Conservation (phyloP, 345 rosid genomes). For the Erysimum cheiranthoides region DNA sequence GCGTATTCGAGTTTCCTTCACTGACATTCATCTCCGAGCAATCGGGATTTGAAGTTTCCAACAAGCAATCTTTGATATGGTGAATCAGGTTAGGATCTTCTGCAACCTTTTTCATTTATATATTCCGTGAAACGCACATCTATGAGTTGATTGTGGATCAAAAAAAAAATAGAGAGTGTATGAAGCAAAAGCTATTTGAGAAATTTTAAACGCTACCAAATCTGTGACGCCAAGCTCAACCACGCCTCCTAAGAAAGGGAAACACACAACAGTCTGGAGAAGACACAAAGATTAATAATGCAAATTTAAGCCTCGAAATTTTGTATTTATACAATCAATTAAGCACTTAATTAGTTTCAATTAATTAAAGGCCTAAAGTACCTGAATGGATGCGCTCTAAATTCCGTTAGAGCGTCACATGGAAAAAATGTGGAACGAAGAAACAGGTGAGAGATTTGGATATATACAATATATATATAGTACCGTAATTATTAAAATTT, state of each 20-base stretch:
- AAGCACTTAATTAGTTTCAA: not conserved
- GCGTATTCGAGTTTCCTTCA: constrained; percentile 6
- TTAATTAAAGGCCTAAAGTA: constrained; percentile 29
- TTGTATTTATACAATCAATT: not conserved
- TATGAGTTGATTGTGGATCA: not conserved
- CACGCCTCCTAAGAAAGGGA: constrained; percentile 74
- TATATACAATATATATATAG: not conserved
- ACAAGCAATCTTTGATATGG: constrained; percentile 67
- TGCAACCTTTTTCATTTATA: constrained; percentile 48
- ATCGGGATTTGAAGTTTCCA: constrained; percentile 64
- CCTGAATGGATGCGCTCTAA: constrained; percentile 93
- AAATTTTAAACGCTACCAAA: constrained; percentile 50
- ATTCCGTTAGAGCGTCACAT: constrained; percentile 3
- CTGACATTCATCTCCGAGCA: constrained; percentile 43
- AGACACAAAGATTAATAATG: constrained; percentile 3
- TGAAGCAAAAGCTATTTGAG: not conserved
- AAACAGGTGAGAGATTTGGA: not conserved
- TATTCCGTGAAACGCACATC: constrained; percentile 9
- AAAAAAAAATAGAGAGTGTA: not conserved
- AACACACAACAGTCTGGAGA: constrained; percentile 78
- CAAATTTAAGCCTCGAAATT: not conserved
- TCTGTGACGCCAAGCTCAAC: constrained; percentile 79
- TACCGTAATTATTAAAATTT: not conserved
- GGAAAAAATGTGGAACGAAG: not conserved
- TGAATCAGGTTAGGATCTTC: constrained; percentile 76